phyloP scores from a whole-genome alignment of 192 early-diverging fungal species.

The Rhizophagus sp. region DNA sequence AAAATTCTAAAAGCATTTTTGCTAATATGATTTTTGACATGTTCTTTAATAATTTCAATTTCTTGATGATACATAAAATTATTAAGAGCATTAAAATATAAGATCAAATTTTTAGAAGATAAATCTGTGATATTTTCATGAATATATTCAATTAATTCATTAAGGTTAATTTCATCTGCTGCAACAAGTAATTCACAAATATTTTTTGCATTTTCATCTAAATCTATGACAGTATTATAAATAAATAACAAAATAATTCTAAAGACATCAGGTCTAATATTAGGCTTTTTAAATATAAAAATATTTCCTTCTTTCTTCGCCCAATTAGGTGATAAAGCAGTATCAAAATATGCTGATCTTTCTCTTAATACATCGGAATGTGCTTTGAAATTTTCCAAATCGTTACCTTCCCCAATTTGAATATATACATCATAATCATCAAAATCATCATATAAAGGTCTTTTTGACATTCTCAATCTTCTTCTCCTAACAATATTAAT shows the following conservation, averaged over 20 bases:
- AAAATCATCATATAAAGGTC: no score
- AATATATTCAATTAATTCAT: constrained; percentile 2
- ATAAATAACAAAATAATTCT: constrained; percentile 1
- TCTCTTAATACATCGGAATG: constrained; percentile 11
- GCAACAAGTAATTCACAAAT: neutral
- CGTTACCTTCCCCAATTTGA: constrained; percentile 1
- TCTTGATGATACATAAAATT: no score
- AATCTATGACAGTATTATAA: neutral
- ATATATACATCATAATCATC: neutral
- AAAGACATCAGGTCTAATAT: constrained; percentile 15
- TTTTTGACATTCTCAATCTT: no score
- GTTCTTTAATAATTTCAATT: no score
- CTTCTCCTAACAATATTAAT: no score
- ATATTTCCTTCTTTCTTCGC: neutral
- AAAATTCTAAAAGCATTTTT: neutral
- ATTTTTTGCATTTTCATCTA: neutral
- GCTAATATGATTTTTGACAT: no score
- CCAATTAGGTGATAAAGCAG: neutral
- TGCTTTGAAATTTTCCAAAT: constrained; percentile 12
- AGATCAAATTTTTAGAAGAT: neutral
- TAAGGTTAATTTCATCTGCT: constrained; percentile 13
- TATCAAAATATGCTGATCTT: constrained; percentile 15
- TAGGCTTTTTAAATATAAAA: constrained; percentile 22
- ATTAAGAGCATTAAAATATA: neutral
- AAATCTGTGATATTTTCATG: neutral